phyloP scores from a whole-genome alignment of 2,329 filamentous ascomycete species.

The Corynespora cassiicola region DNA sequence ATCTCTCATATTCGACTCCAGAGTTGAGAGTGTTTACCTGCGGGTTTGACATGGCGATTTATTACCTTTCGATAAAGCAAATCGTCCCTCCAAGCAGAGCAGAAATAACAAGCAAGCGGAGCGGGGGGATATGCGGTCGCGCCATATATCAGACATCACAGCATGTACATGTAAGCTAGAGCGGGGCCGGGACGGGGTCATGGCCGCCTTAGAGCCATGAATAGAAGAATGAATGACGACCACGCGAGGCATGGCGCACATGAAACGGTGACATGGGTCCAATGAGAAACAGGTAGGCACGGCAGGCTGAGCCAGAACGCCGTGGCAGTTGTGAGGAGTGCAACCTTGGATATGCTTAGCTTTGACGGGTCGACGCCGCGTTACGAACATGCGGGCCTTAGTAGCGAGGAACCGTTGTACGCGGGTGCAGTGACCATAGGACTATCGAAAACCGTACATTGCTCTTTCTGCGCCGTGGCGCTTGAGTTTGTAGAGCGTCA shows the following conservation, averaged over 20 bases:
- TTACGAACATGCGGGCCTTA: no score
- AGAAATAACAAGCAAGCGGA: slow-evolving; percentile 1
- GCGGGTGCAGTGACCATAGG: no score
- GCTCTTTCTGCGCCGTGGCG: no score
- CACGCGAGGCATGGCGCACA: slow-evolving; percentile 18
- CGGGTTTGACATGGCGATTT: no score
- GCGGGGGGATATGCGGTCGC: not conserved
- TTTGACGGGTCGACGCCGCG: slow-evolving; percentile 14
- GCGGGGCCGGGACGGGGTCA: slow-evolving; percentile 23
- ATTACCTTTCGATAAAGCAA: no score
- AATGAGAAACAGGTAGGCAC: slow-evolving; percentile 14
- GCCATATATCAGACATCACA: slow-evolving; percentile 29
- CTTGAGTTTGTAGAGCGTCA: no score
- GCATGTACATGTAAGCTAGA: slow-evolving; percentile 12
- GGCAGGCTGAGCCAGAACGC: slow-evolving; percentile 8
- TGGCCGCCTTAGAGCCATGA: slow-evolving; percentile 22
- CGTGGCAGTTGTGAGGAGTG: slow-evolving; percentile 9
- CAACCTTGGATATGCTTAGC: slow-evolving; percentile 9
- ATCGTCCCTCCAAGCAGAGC: slow-evolving; percentile 3
- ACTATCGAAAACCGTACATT: no score
- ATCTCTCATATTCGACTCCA: not conserved
- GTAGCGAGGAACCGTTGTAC: no score
- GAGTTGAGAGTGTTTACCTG: no score
- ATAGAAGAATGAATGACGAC: slow-evolving; percentile 30
- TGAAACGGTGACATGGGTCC: slow-evolving; percentile 11